Evolutionary conservation across 345 rosid genomes (phyloP), one percentile per base, ranked within the genome.

Genomic region (Ceriops tagal): DNA sequence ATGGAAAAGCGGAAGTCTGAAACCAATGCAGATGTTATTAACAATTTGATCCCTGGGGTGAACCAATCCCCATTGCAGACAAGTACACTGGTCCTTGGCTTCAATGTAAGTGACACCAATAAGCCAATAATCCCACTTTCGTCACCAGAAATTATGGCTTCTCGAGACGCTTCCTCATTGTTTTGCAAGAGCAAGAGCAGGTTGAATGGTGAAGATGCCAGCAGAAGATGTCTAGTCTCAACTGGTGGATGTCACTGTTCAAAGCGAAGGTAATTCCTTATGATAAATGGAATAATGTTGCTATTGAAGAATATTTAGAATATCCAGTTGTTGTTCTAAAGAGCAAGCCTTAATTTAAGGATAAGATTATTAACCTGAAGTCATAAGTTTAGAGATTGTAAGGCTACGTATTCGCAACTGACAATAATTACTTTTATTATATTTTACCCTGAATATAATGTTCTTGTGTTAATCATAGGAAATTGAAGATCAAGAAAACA

Each of bases 161-260:
- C 71, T 60, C 67, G 61, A 35, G 66, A 51, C 58, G 67, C 59
- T 24, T 53, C 70, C 55, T 26, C 62, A 8, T n/a, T 26, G 8
- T 26, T 66, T 34, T 62, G 69, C 53, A 61, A 70, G 56, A 63
- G 63, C 52, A 71, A 24, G 39, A 20, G 57, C 35, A 57, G 49
- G 62, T 16, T 51, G 24, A 67, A 57, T 65, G 63, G 65, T 5
- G 52, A 67, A 35, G 70, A 67, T 53, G 61, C 53, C 8, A 64
- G 64, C 43, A 70, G 13, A 22, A 73, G 43, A 71, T 67, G 62
- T 30, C 60, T 66, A 34, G 69, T 71, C 68, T 67, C 83, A 24
- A 80, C 71, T 1, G 70, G 79, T 24, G 79, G 75, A 68, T 81
- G 79, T 60, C 75, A 62, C 65, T 81, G 81, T 46, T 74, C 77